A percentile compares a stretch with the other conserved stretches of the same genome.
Conservation (phyloP, 2,329 filamentous ascomycete species). For the Hortaea werneckii region DNA sequence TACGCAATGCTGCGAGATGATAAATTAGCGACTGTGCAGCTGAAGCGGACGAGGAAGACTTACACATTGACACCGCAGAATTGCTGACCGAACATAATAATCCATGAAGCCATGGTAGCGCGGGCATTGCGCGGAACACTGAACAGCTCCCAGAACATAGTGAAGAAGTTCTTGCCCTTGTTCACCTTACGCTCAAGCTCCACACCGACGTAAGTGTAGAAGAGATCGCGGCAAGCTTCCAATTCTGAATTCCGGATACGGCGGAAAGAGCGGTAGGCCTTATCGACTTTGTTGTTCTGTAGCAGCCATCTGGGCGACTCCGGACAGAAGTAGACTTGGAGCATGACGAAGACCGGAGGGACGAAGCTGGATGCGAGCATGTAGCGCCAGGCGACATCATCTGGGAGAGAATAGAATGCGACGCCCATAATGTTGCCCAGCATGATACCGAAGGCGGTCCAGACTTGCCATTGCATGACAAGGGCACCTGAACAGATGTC, state of each 20-base stretch:
- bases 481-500: constrained; percentile 3
- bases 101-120: neutral
- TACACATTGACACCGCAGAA: constrained; percentile 20
- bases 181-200: neutral
- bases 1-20: too few relatives aligned
- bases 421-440: constrained; percentile 23
- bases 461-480: constrained; percentile 8
- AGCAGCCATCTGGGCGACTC: constrained; percentile 16
- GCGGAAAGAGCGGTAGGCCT: neutral
- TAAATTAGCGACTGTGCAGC: too few relatives aligned
- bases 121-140: neutral
- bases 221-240: neutral
- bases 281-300: neutral
- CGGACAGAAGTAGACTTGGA: constrained; percentile 24
- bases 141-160: constrained; percentile 1
- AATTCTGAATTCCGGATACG: neutral
- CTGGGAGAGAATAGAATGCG: constrained; percentile 3
- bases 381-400: constrained; percentile 24
- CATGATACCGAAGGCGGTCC: constrained; percentile 25
- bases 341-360: constrained; percentile 3
- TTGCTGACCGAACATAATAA: constrained; percentile 23
- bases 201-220: neutral
- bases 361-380: constrained; percentile 28
- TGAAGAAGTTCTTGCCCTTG: neutral
- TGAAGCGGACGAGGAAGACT: too few relatives aligned